phyloP scores from a whole-genome alignment of 768 basidiomycete species.

The Sutorius australiensis region DNA sequence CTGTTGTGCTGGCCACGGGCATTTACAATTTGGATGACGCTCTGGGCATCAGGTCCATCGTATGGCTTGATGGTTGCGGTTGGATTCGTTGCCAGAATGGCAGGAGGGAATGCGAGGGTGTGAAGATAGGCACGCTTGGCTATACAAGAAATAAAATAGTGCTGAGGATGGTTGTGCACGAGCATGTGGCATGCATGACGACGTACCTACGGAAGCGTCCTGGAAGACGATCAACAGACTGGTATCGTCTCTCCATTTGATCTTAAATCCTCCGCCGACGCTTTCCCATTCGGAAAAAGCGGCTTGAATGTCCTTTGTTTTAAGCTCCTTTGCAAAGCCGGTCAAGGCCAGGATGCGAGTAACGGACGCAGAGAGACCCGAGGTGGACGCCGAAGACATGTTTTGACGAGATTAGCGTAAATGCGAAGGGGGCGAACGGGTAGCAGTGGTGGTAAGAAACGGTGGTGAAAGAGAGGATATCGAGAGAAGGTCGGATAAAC shows the following conservation, averaged over 20 bases:
- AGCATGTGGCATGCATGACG: conserved; percentile 1
- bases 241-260: conserved; percentile 98
- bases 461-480: conserved; percentile 15
- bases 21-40: conserved; percentile 80
- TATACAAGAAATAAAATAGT: conserved; percentile 3
- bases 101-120: conserved; percentile 78
- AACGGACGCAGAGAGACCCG: conserved; percentile 88
- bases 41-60: conserved; percentile 90
- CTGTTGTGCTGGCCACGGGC: conserved; percentile 59
- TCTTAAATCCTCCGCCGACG: conserved; percentile 89
- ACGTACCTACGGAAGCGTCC: conserved; percentile 86
- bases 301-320: conserved; percentile 93
- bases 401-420: conserved; percentile 9
- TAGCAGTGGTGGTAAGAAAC: conserved; percentile 1
- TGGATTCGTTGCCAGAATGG: conserved; percentile 53
- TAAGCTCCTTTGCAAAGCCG: conserved; percentile 94
- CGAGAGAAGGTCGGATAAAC: conserved; percentile 14
- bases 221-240: conserved; percentile 92
- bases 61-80: conserved; percentile 80
- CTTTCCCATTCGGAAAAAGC: conserved; percentile 89
- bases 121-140: conserved; percentile 62
- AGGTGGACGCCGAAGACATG: conserved; percentile 66
- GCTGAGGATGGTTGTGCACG: neutral
- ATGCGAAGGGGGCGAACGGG: conserved; percentile 1
- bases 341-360: conserved; percentile 90